Percentiles rank a stretch among this genome's conserved stretches.
Conservation (phyloP, 2,329 filamentous ascomycete genomes). For the Neopestalotiopsis rosae region DNA sequence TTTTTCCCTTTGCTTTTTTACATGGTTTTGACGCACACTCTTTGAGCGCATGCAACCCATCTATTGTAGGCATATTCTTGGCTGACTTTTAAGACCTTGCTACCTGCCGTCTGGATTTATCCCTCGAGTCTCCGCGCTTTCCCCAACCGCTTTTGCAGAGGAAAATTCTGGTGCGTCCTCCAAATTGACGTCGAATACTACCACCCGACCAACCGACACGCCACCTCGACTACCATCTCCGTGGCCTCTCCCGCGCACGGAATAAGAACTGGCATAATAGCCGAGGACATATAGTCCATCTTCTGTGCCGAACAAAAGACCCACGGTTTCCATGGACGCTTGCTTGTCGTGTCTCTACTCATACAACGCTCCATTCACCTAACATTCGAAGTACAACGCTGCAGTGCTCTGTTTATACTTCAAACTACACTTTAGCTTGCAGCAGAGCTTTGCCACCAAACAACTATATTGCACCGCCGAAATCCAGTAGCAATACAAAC, state of each 20-base stretch:
- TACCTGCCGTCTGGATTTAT: background rate
- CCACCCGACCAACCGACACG: background rate
- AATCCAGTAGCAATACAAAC: background rate
- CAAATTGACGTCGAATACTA: constrained; percentile 5
- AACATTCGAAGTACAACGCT: constrained; percentile 6
- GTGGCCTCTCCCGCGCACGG: constrained; percentile 11
- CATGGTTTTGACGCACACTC: constrained; percentile 2
- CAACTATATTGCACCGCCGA: background rate
- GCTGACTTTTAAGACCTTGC: background rate
- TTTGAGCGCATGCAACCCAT: background rate
- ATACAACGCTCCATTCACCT: constrained; percentile 13
- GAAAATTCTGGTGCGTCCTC: constrained; percentile 8
- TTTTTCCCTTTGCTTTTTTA: background rate
- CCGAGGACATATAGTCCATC: constrained; percentile 1
- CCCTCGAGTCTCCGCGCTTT: background rate
- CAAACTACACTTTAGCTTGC: background rate
- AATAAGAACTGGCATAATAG: background rate
- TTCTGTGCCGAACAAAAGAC: background rate
- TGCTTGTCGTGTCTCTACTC: background rate
- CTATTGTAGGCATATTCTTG: background rate
- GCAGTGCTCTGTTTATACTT: background rate
- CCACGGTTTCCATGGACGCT: constrained; percentile 3
- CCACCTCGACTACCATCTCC: constrained; percentile 8
- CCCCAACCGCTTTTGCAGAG: background rate
- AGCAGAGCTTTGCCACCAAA: constrained; percentile 11